Base-by-base conservation (phyloP, 139 green algal species). In the Limnomonas spitsbergensis region DNA sequence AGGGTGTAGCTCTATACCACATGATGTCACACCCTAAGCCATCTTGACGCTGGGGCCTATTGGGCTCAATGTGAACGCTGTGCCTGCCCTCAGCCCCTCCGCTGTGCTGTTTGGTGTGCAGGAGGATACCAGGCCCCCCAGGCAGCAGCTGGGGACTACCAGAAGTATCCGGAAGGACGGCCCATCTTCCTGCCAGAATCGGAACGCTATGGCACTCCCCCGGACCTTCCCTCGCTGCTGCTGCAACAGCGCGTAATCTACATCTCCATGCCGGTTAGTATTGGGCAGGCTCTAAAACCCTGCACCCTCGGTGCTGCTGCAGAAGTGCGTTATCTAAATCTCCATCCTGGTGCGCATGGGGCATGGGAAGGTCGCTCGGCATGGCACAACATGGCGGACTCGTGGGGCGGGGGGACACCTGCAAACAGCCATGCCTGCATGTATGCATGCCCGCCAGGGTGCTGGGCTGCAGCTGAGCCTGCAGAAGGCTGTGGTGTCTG, bases 311-410 rank as follows among this genome's bases (percentile, higher is more conserved):
- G 79, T 97, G 14, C 87, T 97, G 74, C 86, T 97, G 68, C 87
- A 95, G 85, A 82, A 91, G 77, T 82, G 92, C 27, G 92, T 97
- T 37, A 91, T 89, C 66, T 97, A 95, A 83, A 88, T 97, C 38
- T 91, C 89, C 66, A 96, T 96, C 91, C 90, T 91, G 74, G 85
- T 91, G n/a, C n/a, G n/a, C n/a, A n/a, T n/a, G n/a, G n/a, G n/a
- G n/a, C n/a, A n/a, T n/a, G n/a, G n/a, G n/a, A n/a, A n/a, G n/a
- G n/a, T n/a, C n/a, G n/a, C n/a, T n/a, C n/a, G n/a, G n/a, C n/a
- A n/a, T n/a, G n/a, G n/a, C n/a, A n/a, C n/a, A n/a, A n/a, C n/a
- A n/a, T n/a, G n/a, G n/a, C n/a, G n/a, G n/a, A n/a, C n/a, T n/a
- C n/a, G n/a, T n/a, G n/a, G n/a, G n/a, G n/a, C n/a, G n/a, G n/a